phyloP scores from a whole-genome alignment of 140 eudicot genomes.

The Cichorium intybus region DNA sequence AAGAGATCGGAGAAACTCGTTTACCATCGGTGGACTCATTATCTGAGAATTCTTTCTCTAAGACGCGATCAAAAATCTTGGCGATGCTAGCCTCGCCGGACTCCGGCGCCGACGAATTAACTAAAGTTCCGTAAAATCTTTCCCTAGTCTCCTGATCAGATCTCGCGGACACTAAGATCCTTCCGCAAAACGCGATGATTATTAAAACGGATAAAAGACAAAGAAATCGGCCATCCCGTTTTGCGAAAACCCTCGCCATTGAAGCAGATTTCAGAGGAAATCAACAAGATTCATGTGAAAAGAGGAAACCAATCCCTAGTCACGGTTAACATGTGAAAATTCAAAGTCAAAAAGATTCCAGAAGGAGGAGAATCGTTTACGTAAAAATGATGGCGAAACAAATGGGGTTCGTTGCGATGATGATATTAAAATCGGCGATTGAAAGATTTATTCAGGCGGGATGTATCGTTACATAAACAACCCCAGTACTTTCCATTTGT shows the following conservation, averaged over 20 bases:
- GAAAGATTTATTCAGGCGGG: conserved; percentile 22
- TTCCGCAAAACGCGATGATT: conserved; percentile 26
- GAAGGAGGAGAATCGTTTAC: conserved; percentile 13
- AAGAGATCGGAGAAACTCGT: neutral
- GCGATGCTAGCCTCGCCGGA: conserved; percentile 77
- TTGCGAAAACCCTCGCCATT: conserved; percentile 45
- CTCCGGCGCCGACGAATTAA: conserved; percentile 70
- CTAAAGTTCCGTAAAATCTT: conserved; percentile 74
- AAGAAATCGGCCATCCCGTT: conserved; percentile 25
- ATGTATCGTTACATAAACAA: neutral
- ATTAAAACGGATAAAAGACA: conserved; percentile 12
- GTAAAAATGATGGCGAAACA: conserved; percentile 15
- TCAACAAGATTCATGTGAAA: conserved; percentile 27
- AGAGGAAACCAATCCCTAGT: conserved; percentile 22
- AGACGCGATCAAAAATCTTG: conserved; percentile 80
- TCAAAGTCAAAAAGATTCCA: conserved; percentile 17
- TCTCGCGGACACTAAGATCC: conserved; percentile 41
- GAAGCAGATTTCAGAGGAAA: conserved; percentile 24
- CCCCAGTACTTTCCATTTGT: neutral
- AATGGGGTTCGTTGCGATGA: neutral
- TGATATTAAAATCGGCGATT: conserved; percentile 5
- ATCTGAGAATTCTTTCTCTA: conserved; percentile 85
- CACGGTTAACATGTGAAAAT: neutral
- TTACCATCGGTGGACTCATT: conserved; percentile 85
- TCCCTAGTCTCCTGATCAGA: conserved; percentile 84